Evolutionary conservation across 192 early-diverging fungal species (phyloP), one percentile per base, ranked within the genome.

Genomic region (Coemansia sp.): DNA sequence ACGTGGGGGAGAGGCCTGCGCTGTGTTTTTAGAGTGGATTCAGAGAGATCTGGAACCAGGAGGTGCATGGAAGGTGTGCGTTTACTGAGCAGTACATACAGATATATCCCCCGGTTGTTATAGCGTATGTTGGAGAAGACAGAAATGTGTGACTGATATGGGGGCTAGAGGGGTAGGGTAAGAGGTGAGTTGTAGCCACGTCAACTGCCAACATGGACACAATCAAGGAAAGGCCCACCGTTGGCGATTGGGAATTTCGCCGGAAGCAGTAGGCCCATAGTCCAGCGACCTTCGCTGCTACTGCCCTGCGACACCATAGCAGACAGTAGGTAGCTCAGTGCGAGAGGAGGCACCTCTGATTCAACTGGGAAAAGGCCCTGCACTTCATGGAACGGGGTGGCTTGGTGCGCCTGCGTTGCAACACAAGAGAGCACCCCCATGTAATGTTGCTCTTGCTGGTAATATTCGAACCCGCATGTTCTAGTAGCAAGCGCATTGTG

Each of bases 211-310:
- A 34, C n/a, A n/a, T n/a, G n/a, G n/a, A 1, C 11, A 44, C 41
- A 44, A 44, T 11, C 13, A 44, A n/a, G 4, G 34, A 25, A 48
- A 23, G 25, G 20, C 7, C 19, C 45, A 48, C 22, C 45, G 45
- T 48, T 48, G 45, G 45, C 23, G 6, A 25, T 48, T 48, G 45
- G 45, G 45, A 48, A 48, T 48, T 48, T 48, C 45, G 45, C 45
- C 45, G 45, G 45, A 25, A 48, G 22, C 45, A 48, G 45, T 48
- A 48, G 9, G 14, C 22, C 13, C 14, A 22, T 2, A 48, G 45
- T 25, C 25, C 22, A 10, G 14, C 23, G 45, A 10, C 45, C 14
- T 20, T 25, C 9, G 7, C 2, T 22, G 9, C 14, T 48, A 48
- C 45, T 48, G 45, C 45, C 13, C 6, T 6, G 10, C 45, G 23